Base-by-base conservation (phyloP, 345 rosid species). In the Gossypium stocksii region DNA sequence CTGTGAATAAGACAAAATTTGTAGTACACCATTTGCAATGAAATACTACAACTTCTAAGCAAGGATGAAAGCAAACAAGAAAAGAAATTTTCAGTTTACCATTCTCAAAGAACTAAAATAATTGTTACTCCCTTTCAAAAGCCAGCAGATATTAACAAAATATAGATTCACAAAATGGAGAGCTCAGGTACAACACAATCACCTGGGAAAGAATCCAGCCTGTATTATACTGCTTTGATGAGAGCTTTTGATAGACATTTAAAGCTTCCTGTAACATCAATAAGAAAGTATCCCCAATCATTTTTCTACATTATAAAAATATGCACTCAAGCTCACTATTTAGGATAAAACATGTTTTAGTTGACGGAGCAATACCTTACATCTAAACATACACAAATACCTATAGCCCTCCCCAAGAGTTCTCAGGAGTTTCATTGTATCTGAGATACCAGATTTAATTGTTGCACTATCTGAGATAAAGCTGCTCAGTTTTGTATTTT, bases 171-270 rank as follows among this genome's bases (percentile, higher is more conserved):
- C 44, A 73, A 59, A 59, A 59, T 1, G 52, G 57, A 60, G 23
- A 72, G 66, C 56, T 23, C 14, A 58, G 53, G 46, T 9, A 72
- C 41, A 69, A 25, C 44, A 17, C 34, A 34, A 61, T 80, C 65
- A 80, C 87, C 85, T 84, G 85, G 56, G 67, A 48, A 74, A 81
- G 87, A 69, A 81, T 81, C 85, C 83, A 84, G 58, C 86, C 87
- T 34, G 98, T 92, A 77, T 87, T 87, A 83, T 91, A 92, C 79
- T 94, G 98, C 86, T 86, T 93, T 79, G 75, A 83, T 15, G 98
- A 85, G 70, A 91, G 89, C 73, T 84, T 89, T 75, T 82, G 83
- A 82, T 80, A 92, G 69, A 76, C 82, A 79, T 86, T 85, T 81
- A 92, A 77, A 53, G 98, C 94, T 70, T 92, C 98, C 98, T 92